Base-by-base conservation (phyloP, 169 alveolate genomes). In the Neospora caninum region DNA sequence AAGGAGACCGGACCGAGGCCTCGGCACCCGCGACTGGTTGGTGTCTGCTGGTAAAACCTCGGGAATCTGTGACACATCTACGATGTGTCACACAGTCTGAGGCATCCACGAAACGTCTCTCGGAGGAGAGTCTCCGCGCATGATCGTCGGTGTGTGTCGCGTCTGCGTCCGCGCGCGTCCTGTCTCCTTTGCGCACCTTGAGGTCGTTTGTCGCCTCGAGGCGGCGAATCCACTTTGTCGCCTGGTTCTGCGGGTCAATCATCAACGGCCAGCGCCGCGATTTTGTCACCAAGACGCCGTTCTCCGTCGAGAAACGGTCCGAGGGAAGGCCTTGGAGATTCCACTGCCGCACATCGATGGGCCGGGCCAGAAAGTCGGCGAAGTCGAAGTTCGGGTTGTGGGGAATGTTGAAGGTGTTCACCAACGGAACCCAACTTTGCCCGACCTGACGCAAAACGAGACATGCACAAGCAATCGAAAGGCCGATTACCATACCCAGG, bases 211-310 rank as follows among this genome's bases (percentile, higher is more conserved):
- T 34, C 22, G 89, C 89, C 39, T 82, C 89, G 96, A 97, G 97
- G 95, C 97, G 97, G 93, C 98, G 96, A 41, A 98, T 98, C 99
- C 99, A 99, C 58, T 96, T 97, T 92, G 97, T 97, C 22, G 99
- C 99, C 96, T 99, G 98, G 94, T 95, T 97, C 94, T 99, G 98
- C 34, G 99, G 99, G 95, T 99, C 99, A 89, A 99, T 98, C 98
- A 98, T 98, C 88, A 98, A 97, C 73, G 99, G 99, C 99, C 99
- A 98, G 95, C 99, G 98, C 67, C 97, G 95, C 29, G 99, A 96
- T 89, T 96, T 96, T 69, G 98, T 98, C 87, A 97, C 98, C 42
- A 99, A 95, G 42, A 98, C 98, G 92, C 99, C 99, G 96, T 99
- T 99, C 95, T 99, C 99, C 7, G 97, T 97, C 31, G 99, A 98